Conservation (phyloP, 768 basidiomycete species). For the Mycena rebaudengoi region DNA sequence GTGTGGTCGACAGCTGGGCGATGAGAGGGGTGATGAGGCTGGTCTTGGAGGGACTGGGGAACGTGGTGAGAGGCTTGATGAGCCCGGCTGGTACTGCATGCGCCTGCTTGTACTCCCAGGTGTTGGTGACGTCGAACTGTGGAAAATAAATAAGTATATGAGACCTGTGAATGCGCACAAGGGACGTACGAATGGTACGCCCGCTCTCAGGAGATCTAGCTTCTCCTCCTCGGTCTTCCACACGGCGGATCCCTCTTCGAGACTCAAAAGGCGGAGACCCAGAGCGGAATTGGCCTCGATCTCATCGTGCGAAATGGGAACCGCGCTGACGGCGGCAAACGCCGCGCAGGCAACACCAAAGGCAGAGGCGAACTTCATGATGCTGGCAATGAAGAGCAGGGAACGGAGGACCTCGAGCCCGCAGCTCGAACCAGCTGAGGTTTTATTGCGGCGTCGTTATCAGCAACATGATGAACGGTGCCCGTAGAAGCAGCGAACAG, state of each 20-base stretch:
- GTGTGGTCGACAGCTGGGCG: too few relatives aligned
- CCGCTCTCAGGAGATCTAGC: slow-evolving; percentile 43
- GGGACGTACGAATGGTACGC: slow-evolving; percentile 46
- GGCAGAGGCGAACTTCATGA: slow-evolving; percentile 21
- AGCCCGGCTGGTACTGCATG: slow-evolving; percentile 14
- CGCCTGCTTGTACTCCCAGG: slow-evolving; percentile 43
- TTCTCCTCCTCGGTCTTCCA: slow-evolving; percentile 53
- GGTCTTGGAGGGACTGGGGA: slow-evolving; percentile 43
- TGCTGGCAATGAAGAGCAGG: too few relatives aligned
- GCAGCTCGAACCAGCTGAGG: too few relatives aligned
- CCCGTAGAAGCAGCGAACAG: too few relatives aligned
- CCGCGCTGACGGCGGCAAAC: not conserved
- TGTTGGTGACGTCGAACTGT: slow-evolving; percentile 54
- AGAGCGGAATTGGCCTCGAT: slow-evolving; percentile 43
- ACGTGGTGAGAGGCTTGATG: slow-evolving; percentile 20
- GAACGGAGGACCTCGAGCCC: too few relatives aligned
- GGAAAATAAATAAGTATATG: too few relatives aligned
- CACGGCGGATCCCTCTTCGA: slow-evolving; percentile 45
- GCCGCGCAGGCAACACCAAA: slow-evolving; percentile 36
- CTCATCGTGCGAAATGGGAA: slow-evolving; percentile 42
- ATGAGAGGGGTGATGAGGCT: not conserved
- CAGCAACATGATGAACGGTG: too few relatives aligned
- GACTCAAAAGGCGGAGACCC: slow-evolving; percentile 47
- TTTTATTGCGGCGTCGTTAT: too few relatives aligned
- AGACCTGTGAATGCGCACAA: too few relatives aligned